Base-by-base conservation (phyloP, 352 stramenopile genomes). In the Pythium angustatum region DNA sequence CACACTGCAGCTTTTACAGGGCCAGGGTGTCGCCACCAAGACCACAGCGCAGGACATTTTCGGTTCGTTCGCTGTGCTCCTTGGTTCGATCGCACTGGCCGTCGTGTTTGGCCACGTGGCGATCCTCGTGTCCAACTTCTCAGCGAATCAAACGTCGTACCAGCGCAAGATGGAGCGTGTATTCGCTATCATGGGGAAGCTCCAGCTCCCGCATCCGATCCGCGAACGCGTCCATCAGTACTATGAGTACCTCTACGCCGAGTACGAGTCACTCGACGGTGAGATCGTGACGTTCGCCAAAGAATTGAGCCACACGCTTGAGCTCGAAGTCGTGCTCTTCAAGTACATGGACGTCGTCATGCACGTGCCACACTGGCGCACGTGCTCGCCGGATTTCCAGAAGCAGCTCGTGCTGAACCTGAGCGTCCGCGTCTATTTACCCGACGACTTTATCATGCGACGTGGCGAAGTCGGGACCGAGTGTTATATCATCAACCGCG, bases 401-500 rank as follows among this genome's bases (percentile, higher is more conserved):
- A 87, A 85, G 63, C 78, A 87, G 50, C 58, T 91, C 8, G 70
- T 89, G 54, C 26, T 85, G 27, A 61, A 69, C 17, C 58, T 92
- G 14, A 67, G 81, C n/a, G 77, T 86, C 7, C 75, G 78, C 34
- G 69, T 92, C 14, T 92, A 90, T 57, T 58, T 91, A 14, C 80
- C 81, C 3, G 84, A 93, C 60, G 80, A 91, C 58, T 93, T 79
- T 34, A 78, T 93, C 31, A 79, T 89, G 43, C 68, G 78, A 15
- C 64, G 77, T 31, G 80, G 72, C 5, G 79, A 91, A 47, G 73
- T 87, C 0, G 77, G 73, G 40, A 69, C 73, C 22, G 73, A 89
- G 22, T 85, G 84, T 61, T 92, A 84, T 67, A 88, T 90, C 61
- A 74, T 92, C 15, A 85, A 90, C 40, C 75, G 76, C 0, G 83